phyloP scores from a whole-genome alignment of 257 asterid species.

The Leonotis leonurus region DNA sequence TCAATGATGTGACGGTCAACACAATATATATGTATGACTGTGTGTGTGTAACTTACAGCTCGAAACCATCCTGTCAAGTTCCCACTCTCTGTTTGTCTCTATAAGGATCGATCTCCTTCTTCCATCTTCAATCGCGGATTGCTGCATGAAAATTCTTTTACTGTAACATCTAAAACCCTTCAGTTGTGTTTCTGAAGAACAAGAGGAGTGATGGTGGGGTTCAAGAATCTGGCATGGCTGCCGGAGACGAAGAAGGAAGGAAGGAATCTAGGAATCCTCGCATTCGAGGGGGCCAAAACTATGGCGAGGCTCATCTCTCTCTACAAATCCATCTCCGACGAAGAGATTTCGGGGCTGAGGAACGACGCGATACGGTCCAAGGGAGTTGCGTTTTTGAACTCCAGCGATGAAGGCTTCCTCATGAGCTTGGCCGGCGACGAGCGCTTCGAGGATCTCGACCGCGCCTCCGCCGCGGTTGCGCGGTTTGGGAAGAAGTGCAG shows the following conservation, averaged over 20 bases:
- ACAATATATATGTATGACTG: too few relatives aligned
- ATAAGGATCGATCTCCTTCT: background rate
- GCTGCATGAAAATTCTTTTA: background rate
- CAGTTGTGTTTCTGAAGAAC: background rate
- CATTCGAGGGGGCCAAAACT: conserved; percentile 68
- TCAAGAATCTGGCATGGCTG: conserved; percentile 36
- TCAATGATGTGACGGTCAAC: conserved; percentile 20
- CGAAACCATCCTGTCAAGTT: conserved; percentile 14
- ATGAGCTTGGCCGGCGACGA: conserved; percentile 67
- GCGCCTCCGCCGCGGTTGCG: conserved; percentile 44
- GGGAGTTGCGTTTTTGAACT: conserved; percentile 59
- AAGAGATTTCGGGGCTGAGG: conserved; percentile 33
- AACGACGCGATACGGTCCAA: conserved; percentile 31
- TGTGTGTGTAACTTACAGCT: too few relatives aligned
- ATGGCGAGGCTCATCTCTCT: conserved; percentile 63
- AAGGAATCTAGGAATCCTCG: conserved; percentile 43
- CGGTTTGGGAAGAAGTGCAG: conserved; percentile 56
- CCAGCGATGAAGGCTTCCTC: conserved; percentile 44
- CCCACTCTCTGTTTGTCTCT: background rate
- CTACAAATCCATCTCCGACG: conserved; percentile 52
- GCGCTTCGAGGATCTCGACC: conserved; percentile 71
- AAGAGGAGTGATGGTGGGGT: conserved; percentile 33
- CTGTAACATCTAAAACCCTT: background rate
- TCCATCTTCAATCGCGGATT: conserved; percentile 11
- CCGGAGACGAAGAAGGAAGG: conserved; percentile 31